phyloP scores from a whole-genome alignment of 1,284 basidiomycete genomes.

The Neonothopanus nambi region DNA sequence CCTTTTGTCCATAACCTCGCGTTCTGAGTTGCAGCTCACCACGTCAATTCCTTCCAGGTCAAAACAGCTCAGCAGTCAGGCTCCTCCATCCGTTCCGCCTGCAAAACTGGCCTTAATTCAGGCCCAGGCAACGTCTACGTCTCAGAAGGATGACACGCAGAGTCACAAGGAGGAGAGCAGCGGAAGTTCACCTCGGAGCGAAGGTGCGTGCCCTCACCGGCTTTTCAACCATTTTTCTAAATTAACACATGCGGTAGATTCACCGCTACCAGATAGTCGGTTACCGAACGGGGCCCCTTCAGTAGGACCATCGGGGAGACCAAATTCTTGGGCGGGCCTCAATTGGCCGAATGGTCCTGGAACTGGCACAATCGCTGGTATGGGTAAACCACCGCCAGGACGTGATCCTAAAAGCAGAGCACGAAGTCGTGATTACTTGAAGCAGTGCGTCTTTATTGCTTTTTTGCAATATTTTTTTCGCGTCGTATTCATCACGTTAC shows the following conservation, averaged over 20 bases:
- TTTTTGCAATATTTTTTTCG: background rate
- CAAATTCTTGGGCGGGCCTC: constrained; percentile 56
- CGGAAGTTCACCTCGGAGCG: constrained; percentile 78
- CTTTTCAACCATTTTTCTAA: constrained; percentile 14
- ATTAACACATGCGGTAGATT: constrained; percentile 46
- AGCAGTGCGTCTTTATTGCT: constrained; percentile 67
- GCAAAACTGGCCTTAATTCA: constrained; percentile 63
- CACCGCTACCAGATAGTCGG: constrained; percentile 71
- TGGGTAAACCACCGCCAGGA: constrained; percentile 73
- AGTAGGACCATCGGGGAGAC: constrained; percentile 43
- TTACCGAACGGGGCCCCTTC: constrained; percentile 56
- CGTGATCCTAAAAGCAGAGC: constrained; percentile 94
- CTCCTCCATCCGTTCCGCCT: constrained; percentile 52
- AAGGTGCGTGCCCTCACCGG: constrained; percentile 52
- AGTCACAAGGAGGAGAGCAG: constrained; percentile 76
- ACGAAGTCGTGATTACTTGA: constrained; percentile 94
- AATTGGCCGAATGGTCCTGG: constrained; percentile 47
- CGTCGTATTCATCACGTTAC: constrained; percentile 7
- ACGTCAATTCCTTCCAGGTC: constrained; percentile 52
- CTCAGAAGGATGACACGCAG: constrained; percentile 66
- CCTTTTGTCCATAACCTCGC: constrained; percentile 28
- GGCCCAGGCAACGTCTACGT: constrained; percentile 42
- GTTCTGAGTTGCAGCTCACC: constrained; percentile 27
- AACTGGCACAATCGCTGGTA: constrained; percentile 41
- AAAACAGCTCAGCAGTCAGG: constrained; percentile 71